These are phyloP conservation scores for Suhomyces yuchorum DNA, from an alignment of 1,139 yeast species.

Conservation along the genomic window DNA sequence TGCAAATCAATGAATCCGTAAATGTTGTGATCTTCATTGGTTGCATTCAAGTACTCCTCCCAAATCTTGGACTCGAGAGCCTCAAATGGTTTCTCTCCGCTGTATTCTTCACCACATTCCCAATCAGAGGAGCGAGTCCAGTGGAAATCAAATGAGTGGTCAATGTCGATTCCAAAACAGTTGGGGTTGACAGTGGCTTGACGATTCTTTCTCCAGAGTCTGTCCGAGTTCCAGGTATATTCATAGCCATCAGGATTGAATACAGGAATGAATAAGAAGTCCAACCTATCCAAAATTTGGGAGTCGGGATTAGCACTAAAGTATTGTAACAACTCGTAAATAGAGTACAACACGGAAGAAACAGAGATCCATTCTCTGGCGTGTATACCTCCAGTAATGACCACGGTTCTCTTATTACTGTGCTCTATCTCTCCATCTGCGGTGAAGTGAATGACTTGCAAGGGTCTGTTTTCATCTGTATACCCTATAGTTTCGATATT, in stretches of 20 bases:
- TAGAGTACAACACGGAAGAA: slow-evolving; percentile 64
- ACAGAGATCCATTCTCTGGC: slow-evolving; percentile 91
- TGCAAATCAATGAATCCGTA: slow-evolving; percentile 82
- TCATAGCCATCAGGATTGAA: slow-evolving; percentile 91
- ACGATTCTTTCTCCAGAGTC: slow-evolving; percentile 88
- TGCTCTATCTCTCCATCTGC: slow-evolving; percentile 47
- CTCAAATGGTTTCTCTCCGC: slow-evolving; percentile 77
- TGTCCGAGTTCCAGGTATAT: slow-evolving; percentile 75
- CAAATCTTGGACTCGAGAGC: slow-evolving; percentile 71
- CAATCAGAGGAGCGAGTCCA: slow-evolving; percentile 66
- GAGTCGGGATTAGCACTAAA: slow-evolving; percentile 46
- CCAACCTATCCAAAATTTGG: slow-evolving; percentile 44
- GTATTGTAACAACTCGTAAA: slow-evolving; percentile 56
- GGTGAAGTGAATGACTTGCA: slow-evolving; percentile 65
- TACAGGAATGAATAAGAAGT: slow-evolving; percentile 78
- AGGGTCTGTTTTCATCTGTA: slow-evolving; percentile 71
- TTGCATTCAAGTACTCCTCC: slow-evolving; percentile 62
- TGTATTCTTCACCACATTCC: slow-evolving; percentile 82
- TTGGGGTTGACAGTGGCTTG: slow-evolving; percentile 68
- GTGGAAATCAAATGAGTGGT: slow-evolving; percentile 78
- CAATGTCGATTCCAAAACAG: slow-evolving; percentile 85
- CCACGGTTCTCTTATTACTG: slow-evolving; percentile 61
- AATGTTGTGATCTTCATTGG: slow-evolving; percentile 60
- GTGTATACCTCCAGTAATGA: slow-evolving; percentile 82
- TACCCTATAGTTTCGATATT: slow-evolving; percentile 67